Conservation (phyloP, 768 basidiomycete species). For the Boletus rubropictus region DNA sequence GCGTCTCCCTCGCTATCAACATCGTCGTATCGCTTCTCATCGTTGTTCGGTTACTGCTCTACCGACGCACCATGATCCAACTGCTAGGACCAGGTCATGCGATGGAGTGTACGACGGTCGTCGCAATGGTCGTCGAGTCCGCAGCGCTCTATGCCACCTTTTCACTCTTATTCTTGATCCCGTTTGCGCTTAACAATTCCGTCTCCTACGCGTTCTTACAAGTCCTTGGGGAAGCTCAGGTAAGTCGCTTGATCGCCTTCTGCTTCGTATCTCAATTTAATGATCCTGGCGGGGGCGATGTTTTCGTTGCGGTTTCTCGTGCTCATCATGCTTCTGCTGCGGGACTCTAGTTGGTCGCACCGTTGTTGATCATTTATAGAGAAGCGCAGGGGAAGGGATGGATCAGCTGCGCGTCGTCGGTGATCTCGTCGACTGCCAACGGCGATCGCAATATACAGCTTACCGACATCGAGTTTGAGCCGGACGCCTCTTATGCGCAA, state of each 20-base stretch:
- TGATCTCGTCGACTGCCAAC: neutral
- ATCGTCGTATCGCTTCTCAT: slow-evolving; percentile 23
- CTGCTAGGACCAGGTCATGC: slow-evolving; percentile 21
- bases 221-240: slow-evolving; percentile 32
- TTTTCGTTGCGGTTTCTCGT: neutral
- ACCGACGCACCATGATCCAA: slow-evolving; percentile 19
- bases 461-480: slow-evolving; percentile 23
- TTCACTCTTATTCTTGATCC: slow-evolving; percentile 23
- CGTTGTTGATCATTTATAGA: slow-evolving; percentile 35
- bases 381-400: slow-evolving; percentile 36
- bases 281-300: neutral
- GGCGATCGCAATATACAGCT: slow-evolving; percentile 8
- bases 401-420: slow-evolving; percentile 18
- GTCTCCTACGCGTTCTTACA: slow-evolving; percentile 33
- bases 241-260: slow-evolving; percentile 5
- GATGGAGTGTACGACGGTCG: slow-evolving; percentile 22
- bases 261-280: neutral
- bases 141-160: slow-evolving; percentile 28
- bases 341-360: slow-evolving; percentile 31
- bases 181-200: slow-evolving; percentile 7
- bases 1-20: slow-evolving; percentile 24
- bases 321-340: slow-evolving; percentile 2
- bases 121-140: slow-evolving; percentile 25
- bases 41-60: slow-evolving; percentile 21
- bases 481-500: slow-evolving; percentile 7